Evolutionary conservation across 352 stramenopile genomes (phyloP).

Genomic region (Peronospora farinosa): DNA sequence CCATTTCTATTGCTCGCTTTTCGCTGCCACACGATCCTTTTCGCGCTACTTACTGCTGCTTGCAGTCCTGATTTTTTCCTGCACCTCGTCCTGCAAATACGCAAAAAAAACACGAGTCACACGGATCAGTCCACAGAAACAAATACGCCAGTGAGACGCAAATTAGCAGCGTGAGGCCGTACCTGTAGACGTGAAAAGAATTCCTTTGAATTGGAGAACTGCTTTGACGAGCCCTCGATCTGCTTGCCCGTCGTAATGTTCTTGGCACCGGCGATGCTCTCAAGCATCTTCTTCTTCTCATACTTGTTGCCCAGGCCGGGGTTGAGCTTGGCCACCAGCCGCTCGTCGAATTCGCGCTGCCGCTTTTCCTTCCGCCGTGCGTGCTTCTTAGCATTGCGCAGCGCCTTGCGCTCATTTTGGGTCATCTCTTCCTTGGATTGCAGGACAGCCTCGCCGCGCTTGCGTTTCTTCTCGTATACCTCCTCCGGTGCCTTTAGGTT

Average conservation of each 20-base stretch:
- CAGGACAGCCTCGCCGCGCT: conserved; percentile 72
- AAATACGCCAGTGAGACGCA: conserved; percentile 7
- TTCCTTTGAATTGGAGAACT: conserved; percentile 86
- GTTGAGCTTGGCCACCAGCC: conserved; percentile 90
- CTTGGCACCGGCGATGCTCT: conserved; percentile 70
- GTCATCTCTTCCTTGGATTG: conserved; percentile 85
- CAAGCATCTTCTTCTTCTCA: conserved; percentile 90
- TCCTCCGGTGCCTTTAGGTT: conserved; percentile 81
- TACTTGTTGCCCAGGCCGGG: conserved; percentile 94
- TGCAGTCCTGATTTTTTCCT: conserved; percentile 37
- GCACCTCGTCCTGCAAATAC: conserved; percentile 34
- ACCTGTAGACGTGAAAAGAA: conserved; percentile 80
- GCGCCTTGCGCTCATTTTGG: conserved; percentile 80
- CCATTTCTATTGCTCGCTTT: conserved; percentile 27
- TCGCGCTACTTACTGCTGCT: conserved; percentile 25
- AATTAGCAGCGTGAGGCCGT: conserved; percentile 7
- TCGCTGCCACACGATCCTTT: conserved; percentile 6
- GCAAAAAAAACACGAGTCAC: conserved; percentile 11
- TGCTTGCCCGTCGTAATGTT: conserved; percentile 81
- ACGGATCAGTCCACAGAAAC: conserved; percentile 5
- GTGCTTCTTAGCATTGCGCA: conserved; percentile 88
- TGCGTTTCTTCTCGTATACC: conserved; percentile 84
- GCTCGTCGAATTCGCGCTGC: conserved; percentile 87
- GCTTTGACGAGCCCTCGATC: conserved; percentile 73
- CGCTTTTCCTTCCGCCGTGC: conserved; percentile 86